Base-by-base conservation (phyloP, 257 asterid genomes). In the Ballota nigra region DNA sequence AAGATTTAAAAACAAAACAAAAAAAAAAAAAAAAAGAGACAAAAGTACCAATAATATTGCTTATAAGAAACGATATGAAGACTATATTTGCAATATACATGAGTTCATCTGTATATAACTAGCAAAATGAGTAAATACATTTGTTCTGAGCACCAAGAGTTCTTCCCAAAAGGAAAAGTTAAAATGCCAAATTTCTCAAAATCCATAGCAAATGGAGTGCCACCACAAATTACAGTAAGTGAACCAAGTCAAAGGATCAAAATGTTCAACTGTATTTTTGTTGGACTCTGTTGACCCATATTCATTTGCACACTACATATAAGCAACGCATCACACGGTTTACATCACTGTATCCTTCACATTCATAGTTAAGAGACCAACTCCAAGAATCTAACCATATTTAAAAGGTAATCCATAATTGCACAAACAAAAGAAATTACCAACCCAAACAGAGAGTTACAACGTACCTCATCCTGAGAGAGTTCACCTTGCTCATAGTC, bases 381-480 rank as follows among this genome's bases (percentile, higher is more conserved):
- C 28, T 34, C 60, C 23, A 26, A 41, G 41, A 56, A 49, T 55
- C 38, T 11, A 56, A 29, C 36, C 52, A 68, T 29, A 11, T 45
- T 18, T 5, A 49, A 8, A 58, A 10, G 26, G 36, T 34, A 43
- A 33, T 8, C 12, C 64, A 34, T 24, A 3, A 11, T 8, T 23
- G 47, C 47, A n/a, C 3, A 5, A 38, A 7, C 16, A 31, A 29
- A 13, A 8, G 40, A 36, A 26, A 65, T 49, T 18, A 22, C 36
- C 7, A 66, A 41, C 73, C 18, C 28, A 60, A 33, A 49, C 52
- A 20, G 22, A 63, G 60, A 73, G 74, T 72, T 67, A 60, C 71
- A 75, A 75, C 24, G 60, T 84, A 89, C 96, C 96, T 91, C 92
- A 77, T 87, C 81, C 10, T 77, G 80, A 3, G 87, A 76, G 72